Evolutionary conservation across 768 basidiomycete genomes (phyloP), one percentile per base, ranked within the genome.

Genomic region (Mycena indigotica): DNA sequence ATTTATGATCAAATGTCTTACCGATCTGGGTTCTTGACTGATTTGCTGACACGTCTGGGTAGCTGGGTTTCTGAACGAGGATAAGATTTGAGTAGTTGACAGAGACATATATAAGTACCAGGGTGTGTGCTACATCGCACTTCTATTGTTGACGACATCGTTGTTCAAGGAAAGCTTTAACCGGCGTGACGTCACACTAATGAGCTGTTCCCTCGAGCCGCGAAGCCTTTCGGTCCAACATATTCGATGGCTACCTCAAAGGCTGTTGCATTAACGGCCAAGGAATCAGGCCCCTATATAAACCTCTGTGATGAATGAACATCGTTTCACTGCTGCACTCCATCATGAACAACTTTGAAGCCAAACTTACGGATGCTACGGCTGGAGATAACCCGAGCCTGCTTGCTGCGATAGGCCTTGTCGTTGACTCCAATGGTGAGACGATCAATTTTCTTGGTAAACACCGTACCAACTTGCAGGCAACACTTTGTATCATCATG

Each of bases 341-440:
- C n/a, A 1, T 16, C 17, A 61, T 61, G 60, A 48, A 61, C 28
- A 41, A 46, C 16, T 61, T 61, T 21, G 55, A 61, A 50, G 25
- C 26, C 3, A 39, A 49, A 12, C 60, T 61, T 29, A 46, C 55
- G 16, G 10, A 41, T 3, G 60, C 60, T 3, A 53, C 55, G 1
- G 23, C 45, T 24, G 44, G 50, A 23, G 48, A 44, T 1, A 61
- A 40, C 3, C 55, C 45, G 12, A 39, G 28, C 19, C 30, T 61
- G 12, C 55, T 61, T 2, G 60, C 51, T 17, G 60, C 60, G 21
- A 53, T 61, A 17, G 55, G 60, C 24, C 60, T 61, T 29, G 55
- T 61, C 19, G 46, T 61, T 3, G 48, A 61, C 40, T 29, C 10
- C 24, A 38, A 46, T 40, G 56, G 56, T 51, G 19, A 5, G 21